phyloP scores from a whole-genome alignment of 2,329 filamentous ascomycete genomes.

The Penicillium sp. region DNA sequence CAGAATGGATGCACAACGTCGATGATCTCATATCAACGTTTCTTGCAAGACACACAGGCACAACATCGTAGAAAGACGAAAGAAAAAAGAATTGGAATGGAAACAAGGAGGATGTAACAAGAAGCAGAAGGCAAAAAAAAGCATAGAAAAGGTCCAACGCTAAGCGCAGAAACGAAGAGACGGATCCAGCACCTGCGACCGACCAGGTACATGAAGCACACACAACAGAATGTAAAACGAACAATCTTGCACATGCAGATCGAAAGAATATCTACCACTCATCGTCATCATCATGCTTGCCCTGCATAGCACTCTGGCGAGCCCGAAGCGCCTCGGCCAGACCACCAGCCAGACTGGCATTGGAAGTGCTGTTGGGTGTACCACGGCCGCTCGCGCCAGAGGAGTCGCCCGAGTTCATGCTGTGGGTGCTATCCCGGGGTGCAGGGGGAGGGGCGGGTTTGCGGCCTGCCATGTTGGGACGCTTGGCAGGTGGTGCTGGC shows the following conservation, averaged over 20 bases:
- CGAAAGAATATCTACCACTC: conserved; percentile 62
- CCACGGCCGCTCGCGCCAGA: conserved; percentile 69
- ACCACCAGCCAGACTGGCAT: conserved; percentile 71
- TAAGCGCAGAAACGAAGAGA: conserved; percentile 31
- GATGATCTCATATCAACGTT: conserved; percentile 1
- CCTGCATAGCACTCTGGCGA: conserved; percentile 77
- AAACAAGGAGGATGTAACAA: conserved; percentile 12
- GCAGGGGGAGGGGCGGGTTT: conserved; percentile 72
- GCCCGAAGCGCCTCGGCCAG: conserved; percentile 79
- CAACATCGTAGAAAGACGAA: conserved; percentile 3
- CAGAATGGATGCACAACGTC: conserved; percentile 7
- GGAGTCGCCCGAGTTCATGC: conserved; percentile 58
- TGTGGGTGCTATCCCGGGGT: conserved; percentile 69
- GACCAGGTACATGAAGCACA: conserved; percentile 15
- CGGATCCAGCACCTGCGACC: conserved; percentile 24
- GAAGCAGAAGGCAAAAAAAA: conserved; percentile 17
- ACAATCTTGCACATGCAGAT: conserved; percentile 8
- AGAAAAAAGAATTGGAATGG: neutral
- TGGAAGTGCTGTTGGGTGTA: conserved; percentile 66
- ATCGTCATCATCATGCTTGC: conserved; percentile 70
- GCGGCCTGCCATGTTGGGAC: conserved; percentile 70
- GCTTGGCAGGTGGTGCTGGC: conserved; percentile 79
- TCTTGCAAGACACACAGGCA: conserved; percentile 7
- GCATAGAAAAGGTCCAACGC: conserved; percentile 25
- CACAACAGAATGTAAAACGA: conserved; percentile 14